phyloP scores from a whole-genome alignment of 2,329 filamentous ascomycete species.

The Alternaria burnsii region DNA sequence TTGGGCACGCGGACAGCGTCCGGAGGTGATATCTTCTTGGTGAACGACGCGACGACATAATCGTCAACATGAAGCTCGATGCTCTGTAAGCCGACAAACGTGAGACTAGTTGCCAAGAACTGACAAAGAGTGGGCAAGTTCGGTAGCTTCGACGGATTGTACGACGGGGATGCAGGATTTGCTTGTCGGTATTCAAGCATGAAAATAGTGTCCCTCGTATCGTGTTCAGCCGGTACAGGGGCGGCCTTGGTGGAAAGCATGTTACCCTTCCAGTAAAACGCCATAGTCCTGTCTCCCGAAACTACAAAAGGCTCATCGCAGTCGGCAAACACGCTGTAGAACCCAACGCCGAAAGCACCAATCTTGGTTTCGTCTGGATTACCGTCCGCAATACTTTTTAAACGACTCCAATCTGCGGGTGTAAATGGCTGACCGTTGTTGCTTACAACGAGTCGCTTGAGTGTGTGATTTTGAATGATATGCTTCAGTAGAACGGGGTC shows the following conservation, averaged over 20 bases:
- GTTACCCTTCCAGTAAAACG: slow-evolving; percentile 99
- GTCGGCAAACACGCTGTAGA: slow-evolving; percentile 98
- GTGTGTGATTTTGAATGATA: slow-evolving; percentile 81
- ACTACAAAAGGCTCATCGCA: slow-evolving; percentile 98
- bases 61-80: slow-evolving; percentile 94
- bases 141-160: slow-evolving; percentile 74
- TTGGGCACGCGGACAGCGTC: slow-evolving; percentile 75
- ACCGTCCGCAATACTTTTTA: slow-evolving; percentile 98
- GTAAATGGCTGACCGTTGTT: slow-evolving; percentile 92
- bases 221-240: slow-evolving; percentile 72
- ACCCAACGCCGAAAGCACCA: slow-evolving; percentile 96
- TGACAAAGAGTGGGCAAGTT: slow-evolving; percentile 86
- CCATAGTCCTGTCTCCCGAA: slow-evolving; percentile 91
- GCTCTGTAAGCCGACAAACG: slow-evolving; percentile 87
- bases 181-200: slow-evolving; percentile 92
- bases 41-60: slow-evolving; percentile 78
- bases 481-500: slow-evolving; percentile 81
- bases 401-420: slow-evolving; percentile 87
- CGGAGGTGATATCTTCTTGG: slow-evolving; percentile 86
- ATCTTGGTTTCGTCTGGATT: slow-evolving; percentile 99
- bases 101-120: slow-evolving; percentile 93
- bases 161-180: slow-evolving; percentile 58
- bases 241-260: slow-evolving; percentile 91
- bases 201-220: slow-evolving; percentile 82
- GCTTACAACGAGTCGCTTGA: slow-evolving; percentile 86